Conservation (phyloP, 306 rosid genomes). For the Oxytropis ochrocephala region DNA sequence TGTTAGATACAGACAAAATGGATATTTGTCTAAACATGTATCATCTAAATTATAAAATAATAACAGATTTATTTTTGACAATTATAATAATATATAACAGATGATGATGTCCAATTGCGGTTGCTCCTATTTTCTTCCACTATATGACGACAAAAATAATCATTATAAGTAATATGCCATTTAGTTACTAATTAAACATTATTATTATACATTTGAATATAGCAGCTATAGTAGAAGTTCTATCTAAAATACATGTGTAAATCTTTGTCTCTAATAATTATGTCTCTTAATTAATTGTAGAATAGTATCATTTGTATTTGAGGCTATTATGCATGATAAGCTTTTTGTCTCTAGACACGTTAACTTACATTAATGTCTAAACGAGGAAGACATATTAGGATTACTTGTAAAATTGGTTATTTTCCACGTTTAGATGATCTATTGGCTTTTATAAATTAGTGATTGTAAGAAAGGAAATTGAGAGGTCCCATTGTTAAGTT, state of each 20-base stretch:
- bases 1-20: constrained; percentile 38
- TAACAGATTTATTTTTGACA: constrained; percentile 4
- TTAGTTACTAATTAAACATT: not conserved
- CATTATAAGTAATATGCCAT: not conserved
- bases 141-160: constrained; percentile 17
- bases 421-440: constrained; percentile 23
- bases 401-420: constrained; percentile 40
- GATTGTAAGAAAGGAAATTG: constrained; percentile 18
- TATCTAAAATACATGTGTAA: not conserved
- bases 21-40: constrained; percentile 44
- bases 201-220: not conserved
- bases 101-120: constrained; percentile 25
- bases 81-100: not conserved
- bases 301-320: no score
- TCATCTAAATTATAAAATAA: constrained; percentile 32
- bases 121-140: constrained; percentile 1
- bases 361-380: constrained; percentile 19
- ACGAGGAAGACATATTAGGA: not conserved
- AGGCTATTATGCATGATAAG: not conserved
- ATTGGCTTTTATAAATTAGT: constrained; percentile 23
- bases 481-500: constrained; percentile 9
- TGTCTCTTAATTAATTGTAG: no score
- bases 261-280: not conserved
- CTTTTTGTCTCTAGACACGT: not conserved
- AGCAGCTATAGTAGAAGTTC: not conserved